Conservation (phyloP, 139 green algal genomes). For the Picochlorum sp. region DNA sequence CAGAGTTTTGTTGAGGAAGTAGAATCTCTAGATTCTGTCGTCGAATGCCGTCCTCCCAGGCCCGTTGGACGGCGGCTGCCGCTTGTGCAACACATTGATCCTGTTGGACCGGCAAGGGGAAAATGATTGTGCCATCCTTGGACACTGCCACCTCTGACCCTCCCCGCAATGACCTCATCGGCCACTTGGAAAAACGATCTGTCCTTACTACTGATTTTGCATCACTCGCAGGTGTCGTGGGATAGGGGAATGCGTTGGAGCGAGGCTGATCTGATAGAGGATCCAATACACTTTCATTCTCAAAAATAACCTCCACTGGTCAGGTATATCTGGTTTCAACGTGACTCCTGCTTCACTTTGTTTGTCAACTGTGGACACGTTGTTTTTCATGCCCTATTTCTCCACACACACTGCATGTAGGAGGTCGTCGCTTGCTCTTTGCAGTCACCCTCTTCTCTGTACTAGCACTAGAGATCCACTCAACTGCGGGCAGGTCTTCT, state of each 20-base stretch:
- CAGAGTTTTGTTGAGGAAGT: slow-evolving; percentile 45
- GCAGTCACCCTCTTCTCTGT: not conserved
- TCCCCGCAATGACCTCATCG: not conserved
- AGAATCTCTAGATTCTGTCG: slow-evolving; percentile 66
- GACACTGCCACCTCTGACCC: slow-evolving; percentile 5
- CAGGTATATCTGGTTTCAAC: not conserved
- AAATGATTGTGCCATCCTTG: slow-evolving; percentile 16
- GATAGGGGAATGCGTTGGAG: too few species aligned
- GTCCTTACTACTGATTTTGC: too few species aligned
- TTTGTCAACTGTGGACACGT: slow-evolving; percentile 10
- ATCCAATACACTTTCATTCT: not conserved
- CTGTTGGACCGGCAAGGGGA: slow-evolving; percentile 14
- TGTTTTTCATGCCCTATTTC: slow-evolving; percentile 19
- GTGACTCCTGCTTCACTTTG: not conserved
- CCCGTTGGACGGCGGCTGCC: slow-evolving; percentile 39
- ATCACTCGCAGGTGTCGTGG: not conserved
- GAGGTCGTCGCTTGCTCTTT: slow-evolving; percentile 2
- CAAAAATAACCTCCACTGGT: not conserved
- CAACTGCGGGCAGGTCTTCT: slow-evolving; percentile 13
- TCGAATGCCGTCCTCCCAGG: slow-evolving; percentile 48
- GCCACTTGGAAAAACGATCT: not conserved
- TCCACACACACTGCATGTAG: slow-evolving; percentile 31
- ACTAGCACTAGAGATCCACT: not conserved
- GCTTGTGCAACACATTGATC: slow-evolving; percentile 39
- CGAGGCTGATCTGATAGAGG: not conserved